A percentile compares a stretch with the other conserved stretches of the same genome.
Evolutionary conservation across 2,329 filamentous ascomycete genomes (phyloP).

Genomic region (Alternaria atra): DNA sequence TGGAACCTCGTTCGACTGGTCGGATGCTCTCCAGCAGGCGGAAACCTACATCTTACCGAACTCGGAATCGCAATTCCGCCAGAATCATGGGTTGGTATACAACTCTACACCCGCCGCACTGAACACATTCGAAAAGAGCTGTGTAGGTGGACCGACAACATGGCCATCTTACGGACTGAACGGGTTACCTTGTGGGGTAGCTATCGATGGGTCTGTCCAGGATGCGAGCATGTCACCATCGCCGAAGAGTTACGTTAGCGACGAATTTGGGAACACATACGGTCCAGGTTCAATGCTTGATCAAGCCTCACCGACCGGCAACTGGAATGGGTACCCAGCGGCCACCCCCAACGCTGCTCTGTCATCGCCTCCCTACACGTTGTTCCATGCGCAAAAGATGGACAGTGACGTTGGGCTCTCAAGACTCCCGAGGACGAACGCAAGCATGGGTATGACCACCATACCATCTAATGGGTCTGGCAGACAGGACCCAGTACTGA

Average conservation of each 20-base stretch:
- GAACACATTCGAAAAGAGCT: slow-evolving; percentile 11
- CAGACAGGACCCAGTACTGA: not conserved
- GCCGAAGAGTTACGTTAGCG: slow-evolving; percentile 33
- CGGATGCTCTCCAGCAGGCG: slow-evolving; percentile 2
- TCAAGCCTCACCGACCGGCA: slow-evolving; percentile 7
- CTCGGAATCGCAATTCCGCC: slow-evolving; percentile 10
- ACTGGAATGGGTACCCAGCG: slow-evolving; percentile 10
- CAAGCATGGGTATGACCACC: not conserved
- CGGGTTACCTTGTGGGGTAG: slow-evolving; percentile 4
- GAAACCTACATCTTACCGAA: slow-evolving; percentile 19
- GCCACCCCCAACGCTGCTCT: not conserved
- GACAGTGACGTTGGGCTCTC: not conserved
- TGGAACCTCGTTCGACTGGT: slow-evolving; percentile 7
- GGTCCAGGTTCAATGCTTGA: slow-evolving; percentile 16
- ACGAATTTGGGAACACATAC: slow-evolving; percentile 16
- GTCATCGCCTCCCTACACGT: not conserved
- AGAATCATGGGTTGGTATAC: slow-evolving; percentile 21
- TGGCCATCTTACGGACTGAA: slow-evolving; percentile 7
- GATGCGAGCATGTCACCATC: slow-evolving; percentile 26
- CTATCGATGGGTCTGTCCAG: slow-evolving; percentile 15
- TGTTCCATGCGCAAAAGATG: not conserved
- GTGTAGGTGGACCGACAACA: not conserved
- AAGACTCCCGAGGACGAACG: not conserved
- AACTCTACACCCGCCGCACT: slow-evolving; percentile 7
- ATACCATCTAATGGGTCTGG: not conserved